Conservation (phyloP, 2,329 filamentous ascomycete genomes). For the Xylaria sp. region DNA sequence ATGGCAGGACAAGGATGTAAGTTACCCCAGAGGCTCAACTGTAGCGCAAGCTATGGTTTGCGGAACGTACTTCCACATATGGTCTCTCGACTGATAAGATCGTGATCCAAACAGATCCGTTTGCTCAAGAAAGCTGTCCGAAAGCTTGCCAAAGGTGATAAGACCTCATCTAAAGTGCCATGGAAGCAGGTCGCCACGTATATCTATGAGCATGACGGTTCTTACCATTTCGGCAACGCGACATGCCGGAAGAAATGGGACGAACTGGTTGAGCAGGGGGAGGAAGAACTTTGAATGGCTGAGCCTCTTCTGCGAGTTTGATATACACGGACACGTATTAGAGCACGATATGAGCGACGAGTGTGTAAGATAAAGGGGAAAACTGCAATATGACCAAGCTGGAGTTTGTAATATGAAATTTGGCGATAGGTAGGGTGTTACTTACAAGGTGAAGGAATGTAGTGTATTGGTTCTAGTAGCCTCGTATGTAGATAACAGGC, state of each 20-base stretch:
- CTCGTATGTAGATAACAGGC: conserved; percentile 31
- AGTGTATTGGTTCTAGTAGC: conserved; percentile 22
- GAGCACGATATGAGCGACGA: conserved; percentile 19
- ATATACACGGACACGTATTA: neutral
- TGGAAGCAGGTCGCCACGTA: conserved; percentile 68
- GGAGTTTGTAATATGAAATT: conserved; percentile 26
- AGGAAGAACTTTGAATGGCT: conserved; percentile 15
- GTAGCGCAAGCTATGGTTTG: neutral
- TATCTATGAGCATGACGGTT: conserved; percentile 62
- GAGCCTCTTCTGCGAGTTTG: neutral
- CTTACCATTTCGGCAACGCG: conserved; percentile 68
- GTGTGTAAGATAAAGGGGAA: conserved; percentile 36
- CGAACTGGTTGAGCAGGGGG: conserved; percentile 51
- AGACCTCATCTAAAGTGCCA: conserved; percentile 54
- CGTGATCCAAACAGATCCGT: conserved; percentile 50
- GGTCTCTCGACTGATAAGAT: conserved; percentile 5
- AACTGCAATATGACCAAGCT: neutral
- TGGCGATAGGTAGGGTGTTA: conserved; percentile 36
- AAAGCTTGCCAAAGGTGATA: conserved; percentile 49
- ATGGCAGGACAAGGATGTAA: conserved; percentile 72
- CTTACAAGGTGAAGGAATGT: conserved; percentile 38
- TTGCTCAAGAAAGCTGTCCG: conserved; percentile 58
- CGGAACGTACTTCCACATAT: neutral
- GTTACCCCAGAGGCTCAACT: conserved; percentile 48
- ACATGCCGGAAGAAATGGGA: conserved; percentile 70